Evolutionary conservation across 2,329 filamentous ascomycete genomes (phyloP).

Genomic region (Aspergillus japonicus): DNA sequence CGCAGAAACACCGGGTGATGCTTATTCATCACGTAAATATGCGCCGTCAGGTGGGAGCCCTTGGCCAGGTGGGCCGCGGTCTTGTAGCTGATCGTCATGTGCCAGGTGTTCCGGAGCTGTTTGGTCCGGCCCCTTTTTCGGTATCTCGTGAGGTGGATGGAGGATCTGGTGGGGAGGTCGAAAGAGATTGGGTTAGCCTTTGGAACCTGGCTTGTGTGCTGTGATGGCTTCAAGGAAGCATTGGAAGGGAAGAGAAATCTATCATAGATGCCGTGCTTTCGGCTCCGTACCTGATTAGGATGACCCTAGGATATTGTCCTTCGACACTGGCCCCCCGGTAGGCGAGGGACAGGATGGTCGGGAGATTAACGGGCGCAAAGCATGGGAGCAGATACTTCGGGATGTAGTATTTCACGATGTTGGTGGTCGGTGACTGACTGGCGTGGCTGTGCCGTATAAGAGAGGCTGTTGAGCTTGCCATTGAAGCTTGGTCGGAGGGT

Average conservation of each 20-base stretch:
- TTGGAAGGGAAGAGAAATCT: background rate
- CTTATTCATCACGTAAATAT: background rate
- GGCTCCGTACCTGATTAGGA: background rate
- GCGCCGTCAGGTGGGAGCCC: background rate
- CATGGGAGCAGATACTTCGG: background rate
- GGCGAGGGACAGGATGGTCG: background rate
- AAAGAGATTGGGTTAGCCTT: background rate
- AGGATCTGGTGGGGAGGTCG: background rate
- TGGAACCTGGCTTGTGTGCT: no score
- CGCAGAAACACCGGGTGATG: background rate
- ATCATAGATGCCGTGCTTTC: background rate
- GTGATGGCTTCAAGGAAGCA: no score
- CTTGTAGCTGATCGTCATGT: background rate
- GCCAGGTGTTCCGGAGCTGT: background rate
- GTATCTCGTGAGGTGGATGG: background rate
- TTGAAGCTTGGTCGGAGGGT: no score
- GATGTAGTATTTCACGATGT: background rate
- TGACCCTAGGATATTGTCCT: background rate
- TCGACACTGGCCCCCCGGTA: background rate
- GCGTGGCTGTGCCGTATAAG: background rate
- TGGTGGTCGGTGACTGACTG: background rate
- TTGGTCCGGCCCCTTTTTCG: background rate
- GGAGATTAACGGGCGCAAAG: background rate
- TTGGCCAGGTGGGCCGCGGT: background rate
- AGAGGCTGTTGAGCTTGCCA: background rate